These are phyloP conservation scores for Yamadazyma scolyti DNA, from an alignment of 805 yeast genomes.

Conservation along the genomic window DNA sequence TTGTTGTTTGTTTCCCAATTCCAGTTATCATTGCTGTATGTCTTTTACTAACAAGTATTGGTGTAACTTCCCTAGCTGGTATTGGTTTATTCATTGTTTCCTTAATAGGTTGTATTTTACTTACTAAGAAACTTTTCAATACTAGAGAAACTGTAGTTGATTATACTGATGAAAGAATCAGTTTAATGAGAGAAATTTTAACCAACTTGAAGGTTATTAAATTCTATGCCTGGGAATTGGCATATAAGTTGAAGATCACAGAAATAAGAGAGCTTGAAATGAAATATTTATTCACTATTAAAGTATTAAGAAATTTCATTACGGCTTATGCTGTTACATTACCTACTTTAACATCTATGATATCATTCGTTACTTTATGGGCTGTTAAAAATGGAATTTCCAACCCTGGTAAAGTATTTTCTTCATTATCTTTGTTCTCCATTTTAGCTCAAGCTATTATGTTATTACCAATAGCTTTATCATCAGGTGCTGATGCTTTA, in stretches of 20 bases:
- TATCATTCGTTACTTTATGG: conserved; percentile 43
- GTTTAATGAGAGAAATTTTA: conserved; percentile 41
- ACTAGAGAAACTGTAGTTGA: conserved; percentile 33
- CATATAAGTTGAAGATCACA: conserved; percentile 34
- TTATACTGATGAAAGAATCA: conserved; percentile 40
- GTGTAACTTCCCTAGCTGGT: conserved; percentile 39
- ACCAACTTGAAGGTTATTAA: conserved; percentile 40
- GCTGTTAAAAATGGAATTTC: conserved; percentile 37
- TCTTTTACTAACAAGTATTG: conserved; percentile 32
- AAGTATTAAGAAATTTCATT: conserved; percentile 38
- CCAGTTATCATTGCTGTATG: conserved; percentile 38
- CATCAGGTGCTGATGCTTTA: conserved; percentile 43
- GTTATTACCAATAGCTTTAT: conserved; percentile 42
- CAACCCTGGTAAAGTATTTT: conserved; percentile 39
- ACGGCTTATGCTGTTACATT: conserved; percentile 43
- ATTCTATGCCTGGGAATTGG: conserved; percentile 45
- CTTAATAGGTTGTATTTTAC: conserved; percentile 27
- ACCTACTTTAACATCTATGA: conserved; percentile 42
- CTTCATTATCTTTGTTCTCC: conserved; percentile 39
- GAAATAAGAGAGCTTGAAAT: conserved; percentile 37
- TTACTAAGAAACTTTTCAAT: conserved; percentile 31
- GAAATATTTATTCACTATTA: conserved; percentile 37
- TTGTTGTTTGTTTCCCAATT: conserved; percentile 39
- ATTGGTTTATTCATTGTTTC: conserved; percentile 38
- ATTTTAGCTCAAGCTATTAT: conserved; percentile 42